Conservation (phyloP, 1,139 yeast species). For the Blastobotrys elegans region DNA sequence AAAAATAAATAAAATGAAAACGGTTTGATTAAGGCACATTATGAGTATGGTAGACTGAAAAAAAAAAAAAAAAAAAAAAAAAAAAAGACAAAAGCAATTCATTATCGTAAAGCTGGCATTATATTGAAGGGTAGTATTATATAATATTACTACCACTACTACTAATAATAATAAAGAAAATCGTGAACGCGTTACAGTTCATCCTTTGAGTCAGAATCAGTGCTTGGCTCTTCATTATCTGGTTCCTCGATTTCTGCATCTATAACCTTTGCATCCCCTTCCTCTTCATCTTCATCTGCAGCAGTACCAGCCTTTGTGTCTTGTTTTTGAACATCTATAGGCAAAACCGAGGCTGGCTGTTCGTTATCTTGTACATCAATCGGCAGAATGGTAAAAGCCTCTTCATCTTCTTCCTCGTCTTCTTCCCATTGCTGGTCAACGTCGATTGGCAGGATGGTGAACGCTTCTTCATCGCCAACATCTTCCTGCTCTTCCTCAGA, state of each 20-base stretch:
- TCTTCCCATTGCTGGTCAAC: neutral
- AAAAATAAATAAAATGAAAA: too few species aligned
- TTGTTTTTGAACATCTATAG: slow-evolving; percentile 4
- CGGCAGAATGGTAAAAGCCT: neutral
- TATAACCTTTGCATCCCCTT: neutral
- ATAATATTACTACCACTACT: too few species aligned
- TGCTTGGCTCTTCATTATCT: slow-evolving; percentile 2
- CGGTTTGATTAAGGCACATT: too few species aligned
- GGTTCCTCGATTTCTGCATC: slow-evolving; percentile 7
- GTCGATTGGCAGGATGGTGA: neutral
- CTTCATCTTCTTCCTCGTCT: slow-evolving; percentile 1
- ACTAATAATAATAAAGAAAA: neutral
- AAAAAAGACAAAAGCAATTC: neutral
- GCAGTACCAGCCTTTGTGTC: neutral
- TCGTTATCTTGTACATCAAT: neutral
- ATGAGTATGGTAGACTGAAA: too few species aligned
- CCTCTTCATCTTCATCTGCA: neutral
- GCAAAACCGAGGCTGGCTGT: neutral
- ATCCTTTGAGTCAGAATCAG: slow-evolving; percentile 10
- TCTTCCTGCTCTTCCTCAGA: neutral
- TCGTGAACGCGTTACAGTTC: slow-evolving; percentile 11
- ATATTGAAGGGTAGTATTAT: neutral
- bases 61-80: neutral
- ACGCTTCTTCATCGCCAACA: too few species aligned
- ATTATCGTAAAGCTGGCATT: neutral